phyloP scores from a whole-genome alignment of 176 grass and related monocot species.

The Raddia distichophylla region DNA sequence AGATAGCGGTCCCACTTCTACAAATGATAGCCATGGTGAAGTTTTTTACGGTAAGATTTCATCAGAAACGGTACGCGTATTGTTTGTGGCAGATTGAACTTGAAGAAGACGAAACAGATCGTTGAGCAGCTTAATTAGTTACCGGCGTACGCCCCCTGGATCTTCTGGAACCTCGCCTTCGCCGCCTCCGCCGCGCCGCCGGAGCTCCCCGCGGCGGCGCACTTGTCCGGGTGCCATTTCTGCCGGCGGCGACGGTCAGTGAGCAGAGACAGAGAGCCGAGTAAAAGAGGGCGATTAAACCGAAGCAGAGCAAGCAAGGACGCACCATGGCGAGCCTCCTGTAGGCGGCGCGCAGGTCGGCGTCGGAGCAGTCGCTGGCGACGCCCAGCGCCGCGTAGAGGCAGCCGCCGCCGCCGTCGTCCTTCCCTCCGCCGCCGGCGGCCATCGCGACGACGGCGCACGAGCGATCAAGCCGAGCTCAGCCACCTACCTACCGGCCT shows the following conservation, averaged over 20 bases:
- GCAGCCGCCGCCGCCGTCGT: slow-evolving; percentile 33
- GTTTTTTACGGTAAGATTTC: too few relatives aligned
- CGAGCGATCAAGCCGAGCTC: too few relatives aligned
- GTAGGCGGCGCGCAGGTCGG: slow-evolving; percentile 68
- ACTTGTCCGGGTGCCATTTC: slow-evolving; percentile 84
- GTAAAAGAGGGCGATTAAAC: neutral
- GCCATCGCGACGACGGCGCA: slow-evolving; percentile 19
- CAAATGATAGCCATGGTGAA: too few relatives aligned
- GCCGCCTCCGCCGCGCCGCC: slow-evolving; percentile 38
- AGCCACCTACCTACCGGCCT: too few relatives aligned
- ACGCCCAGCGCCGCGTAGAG: slow-evolving; percentile 69
- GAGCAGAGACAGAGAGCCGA: neutral
- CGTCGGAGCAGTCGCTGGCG: slow-evolving; percentile 68
- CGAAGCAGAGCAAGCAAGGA: neutral
- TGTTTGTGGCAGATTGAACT: neutral
- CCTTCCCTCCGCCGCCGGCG: slow-evolving; percentile 32
- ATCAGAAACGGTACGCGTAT: neutral
- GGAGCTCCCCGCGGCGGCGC: slow-evolving; percentile 39
- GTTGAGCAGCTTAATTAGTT: neutral
- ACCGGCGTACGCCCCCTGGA: slow-evolving; percentile 71
- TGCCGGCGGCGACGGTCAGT: slow-evolving; percentile 10
- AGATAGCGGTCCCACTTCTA: too few relatives aligned
- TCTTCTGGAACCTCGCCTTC: slow-evolving; percentile 68
- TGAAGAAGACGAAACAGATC: neutral
- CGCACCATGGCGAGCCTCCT: slow-evolving; percentile 65